Evolutionary conservation across 768 basidiomycete genomes (phyloP).

Genomic region (Candolleomyces aberdarensis): DNA sequence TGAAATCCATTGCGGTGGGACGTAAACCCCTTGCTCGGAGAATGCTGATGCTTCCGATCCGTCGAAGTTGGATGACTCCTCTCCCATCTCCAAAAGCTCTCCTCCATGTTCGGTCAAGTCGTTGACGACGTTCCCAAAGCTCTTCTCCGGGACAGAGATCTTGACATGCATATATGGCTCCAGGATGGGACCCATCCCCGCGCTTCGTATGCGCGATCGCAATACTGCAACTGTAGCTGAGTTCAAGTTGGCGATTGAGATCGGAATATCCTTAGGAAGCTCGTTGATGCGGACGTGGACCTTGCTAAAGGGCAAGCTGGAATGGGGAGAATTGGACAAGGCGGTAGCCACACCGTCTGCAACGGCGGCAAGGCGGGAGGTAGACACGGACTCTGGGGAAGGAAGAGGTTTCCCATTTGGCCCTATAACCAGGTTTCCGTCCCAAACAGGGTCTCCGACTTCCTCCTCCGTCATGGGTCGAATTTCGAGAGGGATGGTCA

Average conservation of each 20-base stretch:
- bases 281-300: constrained; percentile 56
- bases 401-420: constrained; percentile 47
- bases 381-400: constrained; percentile 46
- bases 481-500: constrained; percentile 54
- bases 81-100: constrained; percentile 69
- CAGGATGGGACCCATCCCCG: constrained; percentile 69
- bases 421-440: constrained; percentile 71
- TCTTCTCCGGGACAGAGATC: constrained; percentile 62
- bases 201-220: constrained; percentile 55
- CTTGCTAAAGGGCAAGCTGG: constrained; percentile 66
- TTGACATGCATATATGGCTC: constrained; percentile 77
- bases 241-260: constrained; percentile 51
- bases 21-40: constrained; percentile 62
- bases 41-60: constrained; percentile 43
- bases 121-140: constrained; percentile 74
- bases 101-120: constrained; percentile 83
- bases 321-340: constrained; percentile 77
- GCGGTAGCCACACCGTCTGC: constrained; percentile 68
- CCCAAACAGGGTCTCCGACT: constrained; percentile 66
- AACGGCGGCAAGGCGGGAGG: constrained; percentile 49
- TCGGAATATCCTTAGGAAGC: constrained; percentile 35
- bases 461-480: constrained; percentile 54
- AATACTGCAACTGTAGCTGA: constrained; percentile 64
- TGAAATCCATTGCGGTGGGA: constrained; percentile 74
- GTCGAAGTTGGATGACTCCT: constrained; percentile 33